Base-by-base conservation (phyloP, 2,329 filamentous ascomycete genomes). In the Aureobasidium sp. region DNA sequence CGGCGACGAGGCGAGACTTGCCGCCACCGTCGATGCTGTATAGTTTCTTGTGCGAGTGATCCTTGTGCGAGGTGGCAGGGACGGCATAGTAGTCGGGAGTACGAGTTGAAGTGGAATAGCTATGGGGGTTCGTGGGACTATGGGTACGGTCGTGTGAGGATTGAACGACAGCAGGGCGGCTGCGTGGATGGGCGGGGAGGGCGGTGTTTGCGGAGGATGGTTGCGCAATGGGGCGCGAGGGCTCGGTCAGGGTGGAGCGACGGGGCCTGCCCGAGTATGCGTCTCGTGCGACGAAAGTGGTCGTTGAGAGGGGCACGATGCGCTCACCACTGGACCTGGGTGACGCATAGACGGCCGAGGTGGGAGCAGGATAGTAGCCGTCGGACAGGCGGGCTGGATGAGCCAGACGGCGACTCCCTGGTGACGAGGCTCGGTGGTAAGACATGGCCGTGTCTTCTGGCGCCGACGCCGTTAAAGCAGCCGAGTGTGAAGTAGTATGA, bases 1-100 rank as follows among this genome's bases (percentile, higher is more conserved):
- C 75, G 48, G 75, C 76, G n/a, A 78, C 75, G 20, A 79, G 70
- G 23, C 66, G 47, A n/a, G 68, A 66, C 67, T 77, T 78, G 54
- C 67, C 69, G 23, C 76, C 77, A 64, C 84, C 80, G 60, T 83
- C 82, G 15, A 85, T 79, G 67, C 80, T 82, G 73, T 85, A 85
- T 29, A 84, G 75, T 70, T 82, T 83, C 72, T 82, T 84, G 69
- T 84, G 81, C 71, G 82, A 83, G 68, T 84, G 81, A 36, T 79
- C 76, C 9, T 71, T 69, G 38, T 74, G 73, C 29, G 74, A 68
- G 11, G 74, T 69, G 8, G 71, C 68, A 10, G 80, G 77, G 3
- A 77, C 78, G 60, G 81, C 75, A 71, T 80, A 82, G 66, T 76
- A 74, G 47, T 77, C 73, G 31, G 77, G 75, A 43, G 73, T 72